phyloP scores from a whole-genome alignment of 768 basidiomycete species.

The Leccinellum rugosiceps region DNA sequence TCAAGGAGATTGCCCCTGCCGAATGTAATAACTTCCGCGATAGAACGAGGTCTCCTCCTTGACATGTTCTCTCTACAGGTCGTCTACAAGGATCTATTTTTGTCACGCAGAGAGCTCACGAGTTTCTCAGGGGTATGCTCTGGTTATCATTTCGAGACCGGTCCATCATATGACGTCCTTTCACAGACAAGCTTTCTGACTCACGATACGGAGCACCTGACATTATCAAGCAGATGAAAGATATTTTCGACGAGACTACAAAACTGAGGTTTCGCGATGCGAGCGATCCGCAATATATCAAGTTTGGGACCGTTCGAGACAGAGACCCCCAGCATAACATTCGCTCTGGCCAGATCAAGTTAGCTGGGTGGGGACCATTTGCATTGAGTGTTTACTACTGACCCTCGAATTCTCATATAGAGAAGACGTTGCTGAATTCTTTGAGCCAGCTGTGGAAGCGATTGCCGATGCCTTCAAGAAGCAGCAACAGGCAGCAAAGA shows the following conservation, averaged over 20 bases:
- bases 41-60: not conserved
- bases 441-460: conserved; percentile 40
- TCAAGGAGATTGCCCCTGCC: conserved; percentile 36
- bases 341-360: conserved; percentile 34
- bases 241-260: conserved; percentile 34
- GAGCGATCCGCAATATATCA: conserved; percentile 35
- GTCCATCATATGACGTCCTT: not conserved
- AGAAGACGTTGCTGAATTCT: conserved; percentile 36
- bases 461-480: conserved; percentile 34
- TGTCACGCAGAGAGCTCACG: conserved; percentile 30
- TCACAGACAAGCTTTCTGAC: conserved; percentile 26
- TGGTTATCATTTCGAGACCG: not conserved
- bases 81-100: conserved; percentile 37
- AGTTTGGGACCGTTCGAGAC: conserved; percentile 36
- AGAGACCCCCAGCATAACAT: conserved; percentile 34
- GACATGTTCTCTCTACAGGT: conserved; percentile 29
- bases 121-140: conserved; percentile 27
- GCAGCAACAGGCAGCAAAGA: conserved; percentile 20
- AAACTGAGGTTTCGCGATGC: conserved; percentile 39
- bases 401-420: conserved; percentile 14
- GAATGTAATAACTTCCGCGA: conserved; percentile 19
- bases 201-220: conserved; percentile 29
- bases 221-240: conserved; percentile 31
- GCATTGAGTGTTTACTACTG: not conserved
- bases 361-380: conserved; percentile 32